These are phyloP conservation scores for Salmacisia buchloeana DNA, from an alignment of 1,284 basidiomycete genomes.

Conservation along the genomic window DNA sequence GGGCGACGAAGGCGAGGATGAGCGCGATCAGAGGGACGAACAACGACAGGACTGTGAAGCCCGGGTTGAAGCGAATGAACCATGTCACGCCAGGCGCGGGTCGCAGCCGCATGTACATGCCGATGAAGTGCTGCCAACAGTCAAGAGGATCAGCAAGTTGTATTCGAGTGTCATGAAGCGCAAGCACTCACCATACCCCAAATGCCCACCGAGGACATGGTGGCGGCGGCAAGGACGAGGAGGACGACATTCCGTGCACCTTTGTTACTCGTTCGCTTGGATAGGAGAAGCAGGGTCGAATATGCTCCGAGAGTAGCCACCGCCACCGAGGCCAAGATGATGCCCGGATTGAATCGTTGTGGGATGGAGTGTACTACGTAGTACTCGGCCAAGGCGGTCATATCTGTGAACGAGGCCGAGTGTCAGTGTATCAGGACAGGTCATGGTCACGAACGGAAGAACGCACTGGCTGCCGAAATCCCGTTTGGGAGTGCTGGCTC, in stretches of 20 bases:
- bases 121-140: constrained; percentile 53
- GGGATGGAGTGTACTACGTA: constrained; percentile 51
- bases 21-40: constrained; percentile 55
- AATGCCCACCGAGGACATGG: constrained; percentile 45
- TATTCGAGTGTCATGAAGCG: neutral
- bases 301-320: constrained; percentile 56
- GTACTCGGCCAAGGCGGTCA: constrained; percentile 49
- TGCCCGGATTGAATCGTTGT: constrained; percentile 51
- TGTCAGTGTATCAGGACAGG: neutral
- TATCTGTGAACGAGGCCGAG: constrained; percentile 8
- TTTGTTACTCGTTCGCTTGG: constrained; percentile 52
- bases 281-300: constrained; percentile 54
- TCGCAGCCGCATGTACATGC: constrained; percentile 53
- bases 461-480: constrained; percentile 11
- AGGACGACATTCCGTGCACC: constrained; percentile 53
- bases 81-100: constrained; percentile 51
- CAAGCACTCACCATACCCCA: constrained; percentile 31
- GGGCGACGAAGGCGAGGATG: constrained; percentile 54
- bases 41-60: constrained; percentile 55
- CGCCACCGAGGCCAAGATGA: constrained; percentile 55
- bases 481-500: constrained; percentile 2
- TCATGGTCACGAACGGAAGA: neutral
- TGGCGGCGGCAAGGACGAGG: constrained; percentile 58
- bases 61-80: constrained; percentile 52
- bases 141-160: neutral